Evolutionary conservation across 106 monocot species (phyloP).

Genomic region (Gastrodia elata): DNA sequence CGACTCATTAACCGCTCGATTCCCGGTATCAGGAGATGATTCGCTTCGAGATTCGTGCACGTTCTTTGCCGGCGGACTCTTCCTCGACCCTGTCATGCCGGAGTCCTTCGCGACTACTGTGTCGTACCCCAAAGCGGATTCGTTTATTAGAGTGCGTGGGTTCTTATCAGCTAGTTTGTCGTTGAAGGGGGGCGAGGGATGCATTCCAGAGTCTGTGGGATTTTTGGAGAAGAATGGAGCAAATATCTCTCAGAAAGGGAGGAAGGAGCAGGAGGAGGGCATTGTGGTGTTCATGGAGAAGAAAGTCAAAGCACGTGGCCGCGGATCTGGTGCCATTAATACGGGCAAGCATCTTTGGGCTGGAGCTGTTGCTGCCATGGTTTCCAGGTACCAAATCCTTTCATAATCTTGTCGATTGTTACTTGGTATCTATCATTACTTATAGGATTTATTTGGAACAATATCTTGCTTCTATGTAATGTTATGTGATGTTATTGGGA

Average conservation of each 20-base stretch:
- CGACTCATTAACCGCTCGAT: slow-evolving; percentile 4
- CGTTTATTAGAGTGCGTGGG: neutral
- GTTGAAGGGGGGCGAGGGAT: slow-evolving; percentile 48
- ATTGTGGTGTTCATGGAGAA: slow-evolving; percentile 11
- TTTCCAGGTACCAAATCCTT: slow-evolving; percentile 58
- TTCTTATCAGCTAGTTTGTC: slow-evolving; percentile 88
- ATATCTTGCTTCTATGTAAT: no score
- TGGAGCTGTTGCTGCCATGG: slow-evolving; percentile 90
- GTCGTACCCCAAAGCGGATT: slow-evolving; percentile 10
- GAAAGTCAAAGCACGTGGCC: slow-evolving; percentile 8
- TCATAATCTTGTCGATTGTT: neutral
- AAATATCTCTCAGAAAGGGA: slow-evolving; percentile 19
- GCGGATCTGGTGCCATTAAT: slow-evolving; percentile 57
- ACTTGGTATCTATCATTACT: no score
- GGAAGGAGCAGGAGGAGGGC: slow-evolving; percentile 8
- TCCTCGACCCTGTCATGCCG: slow-evolving; percentile 36
- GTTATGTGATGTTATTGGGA: no score
- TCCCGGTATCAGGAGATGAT: neutral
- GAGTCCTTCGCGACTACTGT: slow-evolving; percentile 26
- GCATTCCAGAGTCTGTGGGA: slow-evolving; percentile 33
- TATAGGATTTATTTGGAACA: no score
- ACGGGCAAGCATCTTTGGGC: slow-evolving; percentile 95
- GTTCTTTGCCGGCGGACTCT: slow-evolving; percentile 42
- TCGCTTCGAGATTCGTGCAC: neutral
- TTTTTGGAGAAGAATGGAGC: slow-evolving; percentile 45